Conservation (phyloP, 2,329 filamentous ascomycete genomes). For the Sporothrix luriei region DNA sequence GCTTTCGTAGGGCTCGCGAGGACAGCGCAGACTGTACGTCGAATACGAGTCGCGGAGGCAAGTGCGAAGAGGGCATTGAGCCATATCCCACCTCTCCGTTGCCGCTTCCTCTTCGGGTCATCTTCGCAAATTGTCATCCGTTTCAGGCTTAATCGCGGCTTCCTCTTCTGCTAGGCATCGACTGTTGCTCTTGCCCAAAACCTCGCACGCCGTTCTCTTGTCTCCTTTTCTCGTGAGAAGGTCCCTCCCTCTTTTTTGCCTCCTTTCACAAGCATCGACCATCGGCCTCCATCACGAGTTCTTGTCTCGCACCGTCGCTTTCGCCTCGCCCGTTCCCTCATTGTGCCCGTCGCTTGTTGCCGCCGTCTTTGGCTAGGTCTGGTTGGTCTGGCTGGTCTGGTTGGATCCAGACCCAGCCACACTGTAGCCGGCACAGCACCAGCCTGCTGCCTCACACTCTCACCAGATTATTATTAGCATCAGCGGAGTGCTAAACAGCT, state of each 20-base stretch:
- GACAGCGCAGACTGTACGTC: not conserved
- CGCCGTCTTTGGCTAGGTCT: constrained; percentile 20
- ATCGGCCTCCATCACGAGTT: not conserved
- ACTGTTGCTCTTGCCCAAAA: not conserved
- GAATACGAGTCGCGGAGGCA: not conserved
- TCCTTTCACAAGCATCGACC: not conserved
- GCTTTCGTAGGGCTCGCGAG: not conserved
- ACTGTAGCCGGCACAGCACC: constrained; percentile 10
- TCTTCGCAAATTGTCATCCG: constrained; percentile 21
- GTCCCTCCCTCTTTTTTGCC: not conserved
- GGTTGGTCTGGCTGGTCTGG: constrained; percentile 12
- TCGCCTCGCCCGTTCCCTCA: not conserved
- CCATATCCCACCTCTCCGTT: not conserved
- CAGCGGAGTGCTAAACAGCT: not conserved
- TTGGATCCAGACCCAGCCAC: constrained; percentile 19
- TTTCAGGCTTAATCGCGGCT: constrained; percentile 22
- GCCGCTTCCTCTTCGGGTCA: constrained; percentile 16
- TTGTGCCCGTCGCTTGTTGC: not conserved
- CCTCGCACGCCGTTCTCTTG: not conserved
- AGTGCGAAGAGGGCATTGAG: not conserved
- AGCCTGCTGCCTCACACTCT: not conserved
- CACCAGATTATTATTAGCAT: constrained; percentile 13
- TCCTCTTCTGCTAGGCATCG: not conserved
- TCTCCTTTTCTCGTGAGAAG: not conserved
- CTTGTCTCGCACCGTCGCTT: not conserved